Evolutionary conservation across 2,329 filamentous ascomycete genomes (phyloP).

Genomic region (Exophiala lecanii-corni): DNA sequence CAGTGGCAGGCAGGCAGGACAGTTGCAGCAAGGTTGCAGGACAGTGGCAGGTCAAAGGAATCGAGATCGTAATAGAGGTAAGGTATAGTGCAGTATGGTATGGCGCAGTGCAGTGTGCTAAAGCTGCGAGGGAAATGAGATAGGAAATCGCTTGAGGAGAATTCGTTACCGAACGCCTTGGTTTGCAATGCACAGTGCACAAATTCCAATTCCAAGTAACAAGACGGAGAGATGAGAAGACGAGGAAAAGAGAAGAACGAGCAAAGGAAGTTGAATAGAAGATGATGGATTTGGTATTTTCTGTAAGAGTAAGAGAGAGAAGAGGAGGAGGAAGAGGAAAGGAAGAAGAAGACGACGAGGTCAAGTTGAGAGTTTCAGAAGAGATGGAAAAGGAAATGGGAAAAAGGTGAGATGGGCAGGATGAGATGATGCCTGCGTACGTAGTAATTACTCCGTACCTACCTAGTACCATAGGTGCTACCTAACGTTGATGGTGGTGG

Average conservation of each 20-base stretch:
- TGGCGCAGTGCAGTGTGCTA: constrained; percentile 28
- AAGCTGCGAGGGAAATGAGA: constrained; percentile 22
- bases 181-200: constrained; percentile 27
- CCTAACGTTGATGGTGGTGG: too few relatives aligned
- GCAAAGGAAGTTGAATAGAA: constrained; percentile 22
- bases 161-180: constrained; percentile 24
- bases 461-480: too few relatives aligned
- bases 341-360: constrained; percentile 9
- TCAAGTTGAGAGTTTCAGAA: constrained; percentile 5
- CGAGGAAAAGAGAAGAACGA: constrained; percentile 19
- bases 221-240: constrained; percentile 13
- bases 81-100: constrained; percentile 5
- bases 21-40: too few relatives aligned
- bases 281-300: constrained; percentile 15
- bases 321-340: constrained; percentile 10
- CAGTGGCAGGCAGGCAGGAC: too few relatives aligned
- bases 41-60: too few relatives aligned
- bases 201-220: constrained; percentile 25
- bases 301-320: constrained; percentile 6
- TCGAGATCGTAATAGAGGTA: constrained; percentile 18
- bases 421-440: constrained; percentile 2
- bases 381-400: constrained; percentile 5
- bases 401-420: constrained; percentile 3
- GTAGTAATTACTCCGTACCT: neutral
- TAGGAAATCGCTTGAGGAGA: constrained; percentile 23